A percentile compares a stretch with the other conserved stretches of the same genome.
Conservation (phyloP, 2,329 filamentous ascomycete species). For the Sclerotinia glacialis region DNA sequence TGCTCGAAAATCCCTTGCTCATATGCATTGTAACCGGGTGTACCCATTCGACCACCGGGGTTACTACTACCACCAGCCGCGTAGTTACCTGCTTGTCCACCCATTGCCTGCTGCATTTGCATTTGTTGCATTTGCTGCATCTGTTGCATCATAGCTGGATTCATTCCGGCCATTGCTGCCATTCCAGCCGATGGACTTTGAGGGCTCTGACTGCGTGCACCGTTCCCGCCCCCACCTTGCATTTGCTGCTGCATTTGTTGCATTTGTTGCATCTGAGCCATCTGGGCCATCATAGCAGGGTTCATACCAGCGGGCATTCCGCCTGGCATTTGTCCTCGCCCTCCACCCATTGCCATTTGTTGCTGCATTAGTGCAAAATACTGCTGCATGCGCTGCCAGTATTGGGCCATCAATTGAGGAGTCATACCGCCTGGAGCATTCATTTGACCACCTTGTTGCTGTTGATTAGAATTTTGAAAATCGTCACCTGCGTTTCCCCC, state of each 20-base stretch:
- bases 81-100: slow-evolving; percentile 37
- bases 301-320: slow-evolving; percentile 62
- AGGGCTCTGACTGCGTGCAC: slow-evolving; percentile 39
- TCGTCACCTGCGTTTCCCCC: slow-evolving; percentile 45
- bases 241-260: slow-evolving; percentile 58
- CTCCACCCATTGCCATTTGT: slow-evolving; percentile 71
- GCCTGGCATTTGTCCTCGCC: slow-evolving; percentile 57
- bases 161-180: slow-evolving; percentile 41
- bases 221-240: slow-evolving; percentile 35
- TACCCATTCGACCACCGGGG: slow-evolving; percentile 44
- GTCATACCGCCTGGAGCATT: slow-evolving; percentile 66
- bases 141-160: slow-evolving; percentile 55
- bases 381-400: slow-evolving; percentile 98
- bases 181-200: slow-evolving; percentile 36
- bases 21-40: slow-evolving; percentile 52
- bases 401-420: slow-evolving; percentile 96
- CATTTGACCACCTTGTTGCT: slow-evolving; percentile 38
- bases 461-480: slow-evolving; percentile 43
- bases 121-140: slow-evolving; percentile 50
- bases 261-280: slow-evolving; percentile 74
- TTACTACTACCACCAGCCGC: slow-evolving; percentile 41
- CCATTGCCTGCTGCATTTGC: slow-evolving; percentile 46
- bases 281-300: slow-evolving; percentile 71
- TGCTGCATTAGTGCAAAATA: slow-evolving; percentile 95
- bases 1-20: slow-evolving; percentile 75